Evolutionary conservation across 805 yeast genomes (phyloP), one percentile per base, ranked within the genome.

Genomic region (Priceomyces melissophilus): DNA sequence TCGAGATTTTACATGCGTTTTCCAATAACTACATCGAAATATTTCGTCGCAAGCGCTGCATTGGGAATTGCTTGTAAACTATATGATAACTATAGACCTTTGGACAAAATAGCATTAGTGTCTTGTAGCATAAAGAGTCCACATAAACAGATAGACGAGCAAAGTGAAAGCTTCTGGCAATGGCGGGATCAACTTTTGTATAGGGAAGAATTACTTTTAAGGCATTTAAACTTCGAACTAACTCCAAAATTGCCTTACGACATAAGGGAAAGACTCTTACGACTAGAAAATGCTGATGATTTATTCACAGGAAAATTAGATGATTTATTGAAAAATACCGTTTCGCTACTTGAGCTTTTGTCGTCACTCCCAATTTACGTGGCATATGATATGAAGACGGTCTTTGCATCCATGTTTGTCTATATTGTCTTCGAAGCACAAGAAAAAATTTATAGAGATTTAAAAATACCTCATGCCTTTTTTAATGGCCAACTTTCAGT

Each of bases 151-250:
- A 52, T 69, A 2, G 71, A 69, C 37, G 72, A 68, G 45, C 72
- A 67, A 28, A 62, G 65, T 42, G 63, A 62, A 14, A 42, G 60
- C 37, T 69, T 67, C 49, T 69, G 75, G 75, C 58, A 58, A 32
- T 69, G 74, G 74, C 41, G 73, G 26, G 75, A 69, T 50, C 74
- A 69, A 50, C 52, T 69, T 8, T 49, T 69, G 32, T 69, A 60
- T 44, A 48, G 75, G 29, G 75, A 69, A 47, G 75, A 69, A 51
- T 52, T 69, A 31, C 60, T 69, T 10, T 50, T 69, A 15, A 61
- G 62, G 46, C 51, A 59, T 28, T 54, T 69, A 28, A 67, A 69
- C 41, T 69, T 69, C 34, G 75, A 69, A 44, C 49, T 69, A 33
- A 60, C 59, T 40, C 44, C 67, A 6, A 63, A 59, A n/a, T 60